Evolutionary conservation across 768 basidiomycete species (phyloP).

Genomic region (Suillus lakei): DNA sequence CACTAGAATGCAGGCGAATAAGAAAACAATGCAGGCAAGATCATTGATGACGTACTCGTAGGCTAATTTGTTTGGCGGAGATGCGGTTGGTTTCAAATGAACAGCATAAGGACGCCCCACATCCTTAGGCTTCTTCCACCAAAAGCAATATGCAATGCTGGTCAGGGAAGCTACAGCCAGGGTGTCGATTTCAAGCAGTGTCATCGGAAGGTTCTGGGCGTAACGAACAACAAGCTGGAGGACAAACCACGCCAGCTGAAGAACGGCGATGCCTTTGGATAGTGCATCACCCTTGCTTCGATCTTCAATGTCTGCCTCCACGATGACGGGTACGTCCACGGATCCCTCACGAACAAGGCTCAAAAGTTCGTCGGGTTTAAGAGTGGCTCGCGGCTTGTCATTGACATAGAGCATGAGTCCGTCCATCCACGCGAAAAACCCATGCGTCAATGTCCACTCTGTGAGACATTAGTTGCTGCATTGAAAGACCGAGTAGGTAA

Average conservation of each 20-base stretch:
- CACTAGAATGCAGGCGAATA: not conserved
- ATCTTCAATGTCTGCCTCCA: conserved; percentile 23
- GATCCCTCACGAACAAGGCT: not conserved
- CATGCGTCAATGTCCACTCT: conserved; percentile 18
- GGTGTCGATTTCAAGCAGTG: conserved; percentile 44
- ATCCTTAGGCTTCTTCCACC: conserved; percentile 47
- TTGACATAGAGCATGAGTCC: conserved; percentile 21
- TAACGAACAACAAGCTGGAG: conserved; percentile 33
- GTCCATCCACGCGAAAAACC: conserved; percentile 25
- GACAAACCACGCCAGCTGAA: conserved; percentile 43
- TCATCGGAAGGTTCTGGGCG: conserved; percentile 31
- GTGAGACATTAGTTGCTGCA: not conserved
- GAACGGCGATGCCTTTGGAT: conserved; percentile 38
- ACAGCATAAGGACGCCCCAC: conserved; percentile 23
- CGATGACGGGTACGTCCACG: conserved; percentile 8
- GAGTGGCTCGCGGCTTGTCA: conserved; percentile 7
- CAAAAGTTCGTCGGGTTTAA: not conserved
- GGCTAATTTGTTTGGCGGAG: not conserved
- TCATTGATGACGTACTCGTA: not conserved
- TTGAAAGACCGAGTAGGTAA: not conserved
- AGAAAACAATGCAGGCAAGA: not conserved
- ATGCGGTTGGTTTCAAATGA: not conserved
- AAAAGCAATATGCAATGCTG: conserved; percentile 34
- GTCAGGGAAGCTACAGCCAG: conserved; percentile 38
- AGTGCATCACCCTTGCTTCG: conserved; percentile 39